Conservation (phyloP, 371 early-diverging fungal species). For the Coemansia sp. region DNA sequence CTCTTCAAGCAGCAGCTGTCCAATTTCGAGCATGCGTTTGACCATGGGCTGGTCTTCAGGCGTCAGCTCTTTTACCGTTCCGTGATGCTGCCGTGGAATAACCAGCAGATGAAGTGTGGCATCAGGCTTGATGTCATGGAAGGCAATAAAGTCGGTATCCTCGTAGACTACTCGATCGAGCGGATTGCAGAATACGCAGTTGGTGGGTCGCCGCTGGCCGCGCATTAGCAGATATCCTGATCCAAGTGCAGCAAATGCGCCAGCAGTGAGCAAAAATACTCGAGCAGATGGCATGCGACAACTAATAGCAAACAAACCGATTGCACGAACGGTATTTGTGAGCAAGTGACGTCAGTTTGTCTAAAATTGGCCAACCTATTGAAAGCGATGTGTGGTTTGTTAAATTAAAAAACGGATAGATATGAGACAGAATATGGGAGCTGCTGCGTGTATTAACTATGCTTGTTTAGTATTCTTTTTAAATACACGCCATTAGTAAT, state of each 20-base stretch:
- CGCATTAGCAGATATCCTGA: slow-evolving; percentile 33
- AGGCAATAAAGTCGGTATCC: slow-evolving; percentile 53
- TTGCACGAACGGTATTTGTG: no score
- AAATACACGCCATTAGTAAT: no score
- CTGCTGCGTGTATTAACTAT: no score
- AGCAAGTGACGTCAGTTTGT: neutral
- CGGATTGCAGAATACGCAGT: slow-evolving; percentile 45
- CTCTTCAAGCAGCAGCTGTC: slow-evolving; percentile 40
- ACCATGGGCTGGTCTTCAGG: slow-evolving; percentile 41
- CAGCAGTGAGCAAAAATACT: neutral
- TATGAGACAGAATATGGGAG: no score
- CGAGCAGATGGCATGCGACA: slow-evolving; percentile 16
- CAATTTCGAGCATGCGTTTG: slow-evolving; percentile 51
- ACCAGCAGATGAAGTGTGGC: slow-evolving; percentile 55
- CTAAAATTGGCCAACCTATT: neutral
- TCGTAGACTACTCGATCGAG: slow-evolving; percentile 49
- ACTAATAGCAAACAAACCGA: no score
- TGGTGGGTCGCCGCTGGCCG: slow-evolving; percentile 32
- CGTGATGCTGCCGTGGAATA: slow-evolving; percentile 54
- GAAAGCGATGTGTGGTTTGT: no score
- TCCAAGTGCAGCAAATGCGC: neutral
- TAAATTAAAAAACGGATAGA: no score
- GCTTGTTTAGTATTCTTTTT: no score
- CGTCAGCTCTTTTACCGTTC: slow-evolving; percentile 34
- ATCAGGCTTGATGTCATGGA: slow-evolving; percentile 56